phyloP scores from a whole-genome alignment of 345 rosid genomes.

The Capsella bursapastoris region DNA sequence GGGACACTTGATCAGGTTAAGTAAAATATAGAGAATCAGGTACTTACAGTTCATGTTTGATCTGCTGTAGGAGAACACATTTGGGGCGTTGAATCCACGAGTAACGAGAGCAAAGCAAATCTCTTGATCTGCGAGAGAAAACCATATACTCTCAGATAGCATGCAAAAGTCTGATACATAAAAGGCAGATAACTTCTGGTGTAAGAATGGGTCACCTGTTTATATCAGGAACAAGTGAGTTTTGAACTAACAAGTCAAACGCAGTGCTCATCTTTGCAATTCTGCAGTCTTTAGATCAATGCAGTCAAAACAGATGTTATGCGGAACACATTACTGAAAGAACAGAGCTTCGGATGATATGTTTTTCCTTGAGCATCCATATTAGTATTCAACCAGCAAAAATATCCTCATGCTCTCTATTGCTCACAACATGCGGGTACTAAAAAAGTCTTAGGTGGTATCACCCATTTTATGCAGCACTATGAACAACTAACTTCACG shows the following conservation, averaged over 20 bases:
- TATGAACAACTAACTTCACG: neutral
- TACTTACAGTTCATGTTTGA: slow-evolving; percentile 8
- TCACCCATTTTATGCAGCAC: neutral
- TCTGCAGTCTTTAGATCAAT: neutral
- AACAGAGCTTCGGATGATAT: neutral
- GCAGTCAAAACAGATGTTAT: neutral
- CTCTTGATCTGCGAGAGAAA: slow-evolving; percentile 1
- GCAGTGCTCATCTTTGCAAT: neutral
- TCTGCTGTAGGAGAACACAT: neutral
- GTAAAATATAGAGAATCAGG: slow-evolving; percentile 8
- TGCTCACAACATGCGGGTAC: neutral
- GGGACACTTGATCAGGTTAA: slow-evolving; percentile 3
- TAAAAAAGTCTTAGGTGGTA: neutral
- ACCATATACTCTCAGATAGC: neutral
- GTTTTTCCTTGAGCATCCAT: neutral
- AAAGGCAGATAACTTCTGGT: neutral
- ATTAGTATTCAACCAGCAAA: neutral
- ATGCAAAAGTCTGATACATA: neutral
- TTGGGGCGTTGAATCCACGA: neutral
- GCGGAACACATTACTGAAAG: neutral
- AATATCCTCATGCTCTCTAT: neutral
- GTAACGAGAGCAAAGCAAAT: neutral
- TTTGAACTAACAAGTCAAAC: neutral
- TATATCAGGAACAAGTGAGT: neutral
- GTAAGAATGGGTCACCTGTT: neutral